Evolutionary conservation across 2,329 filamentous ascomycete genomes (phyloP), one percentile per base, ranked within the genome.

Genomic region (Pestalotiopsis sp.): DNA sequence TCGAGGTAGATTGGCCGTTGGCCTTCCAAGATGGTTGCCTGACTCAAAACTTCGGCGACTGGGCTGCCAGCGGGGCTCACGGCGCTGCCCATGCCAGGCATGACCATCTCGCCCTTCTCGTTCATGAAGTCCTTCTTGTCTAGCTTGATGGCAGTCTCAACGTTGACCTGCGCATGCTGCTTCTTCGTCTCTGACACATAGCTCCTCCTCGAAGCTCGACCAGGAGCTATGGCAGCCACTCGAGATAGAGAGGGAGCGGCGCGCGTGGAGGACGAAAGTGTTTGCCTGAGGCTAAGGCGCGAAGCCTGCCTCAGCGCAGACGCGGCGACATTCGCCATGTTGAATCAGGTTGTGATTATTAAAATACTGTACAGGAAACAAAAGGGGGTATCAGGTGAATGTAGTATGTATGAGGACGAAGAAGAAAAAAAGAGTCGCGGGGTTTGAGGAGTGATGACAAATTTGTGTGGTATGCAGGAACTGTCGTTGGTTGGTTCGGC

Each of bases 1-100:
- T 99, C 96, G 66, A 99, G 91, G 77, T 99, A 99, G 78, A 99
- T 98, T 52, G 96, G 96, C 69, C 96, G 88, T 69, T 96, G 96
- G 81, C 97, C 91, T 74, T 97, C 95, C 91, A 98, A 93, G 72
- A 97, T 86, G 13, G 94, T 94, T 9, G 95, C 95, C 80, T 97
- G 92, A 84, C 96, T 97, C 71, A 99, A 85, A 60, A 98, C 91
- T 73, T 93, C 92, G 71, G 93, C 92, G 78, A 92, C 89, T n/a
- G 93, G 92, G 81, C 92, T 96, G 84, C 96, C 90, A 78, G 91
- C 91, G 64, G 89, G 87, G 79, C 92, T 89, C 17, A 85, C 87
- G 68, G 86, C 84, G 74, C 90, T 82, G 60, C 83, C 83, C 4
- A 90, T 84, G 3, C 86, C 84, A 13, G 90, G 86, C 75, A 92